Conservation (phyloP, 1,139 yeast species). For the Kodamaea suecica region DNA sequence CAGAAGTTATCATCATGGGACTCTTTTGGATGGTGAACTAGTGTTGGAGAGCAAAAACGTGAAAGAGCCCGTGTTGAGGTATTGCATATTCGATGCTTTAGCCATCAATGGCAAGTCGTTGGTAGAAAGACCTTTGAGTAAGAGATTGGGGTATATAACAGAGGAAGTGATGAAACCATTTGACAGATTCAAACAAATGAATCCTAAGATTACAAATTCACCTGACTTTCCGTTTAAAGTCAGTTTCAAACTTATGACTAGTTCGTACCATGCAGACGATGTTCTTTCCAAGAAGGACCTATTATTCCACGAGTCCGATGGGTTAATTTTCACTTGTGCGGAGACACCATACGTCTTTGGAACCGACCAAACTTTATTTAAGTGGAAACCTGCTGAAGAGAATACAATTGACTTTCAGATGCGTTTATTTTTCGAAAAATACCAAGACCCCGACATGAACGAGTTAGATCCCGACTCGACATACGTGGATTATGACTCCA, state of each 20-base stretch:
- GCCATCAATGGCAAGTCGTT: slow-evolving; percentile 75
- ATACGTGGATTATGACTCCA: slow-evolving; percentile 76
- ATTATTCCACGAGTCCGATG: slow-evolving; percentile 88
- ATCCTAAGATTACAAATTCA: slow-evolving; percentile 70
- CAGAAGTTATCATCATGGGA: slow-evolving; percentile 72
- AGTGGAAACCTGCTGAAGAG: slow-evolving; percentile 98
- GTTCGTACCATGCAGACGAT: slow-evolving; percentile 71
- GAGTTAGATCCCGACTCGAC: slow-evolving; percentile 71
- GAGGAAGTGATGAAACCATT: slow-evolving; percentile 82
- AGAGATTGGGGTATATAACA: slow-evolving; percentile 84
- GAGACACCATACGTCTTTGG: slow-evolving; percentile 85
- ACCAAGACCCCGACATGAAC: slow-evolving; percentile 66
- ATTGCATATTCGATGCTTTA: slow-evolving; percentile 86
- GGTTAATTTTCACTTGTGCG: slow-evolving; percentile 89
- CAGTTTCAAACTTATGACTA: slow-evolving; percentile 83
- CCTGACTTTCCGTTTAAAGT: slow-evolving; percentile 78
- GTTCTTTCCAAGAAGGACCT: slow-evolving; percentile 73
- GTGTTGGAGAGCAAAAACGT: slow-evolving; percentile 55
- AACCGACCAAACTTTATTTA: slow-evolving; percentile 75
- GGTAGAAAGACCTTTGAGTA: slow-evolving; percentile 67
- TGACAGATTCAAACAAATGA: slow-evolving; percentile 58
- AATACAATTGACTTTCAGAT: slow-evolving; percentile 88
- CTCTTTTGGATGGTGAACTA: slow-evolving; percentile 90
- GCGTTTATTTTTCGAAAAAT: slow-evolving; percentile 61
- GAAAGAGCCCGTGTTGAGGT: slow-evolving; percentile 54